These are phyloP conservation scores for Aureobasidium pullulans DNA, from an alignment of 2,329 filamentous ascomycete species.

Conservation along the genomic window DNA sequence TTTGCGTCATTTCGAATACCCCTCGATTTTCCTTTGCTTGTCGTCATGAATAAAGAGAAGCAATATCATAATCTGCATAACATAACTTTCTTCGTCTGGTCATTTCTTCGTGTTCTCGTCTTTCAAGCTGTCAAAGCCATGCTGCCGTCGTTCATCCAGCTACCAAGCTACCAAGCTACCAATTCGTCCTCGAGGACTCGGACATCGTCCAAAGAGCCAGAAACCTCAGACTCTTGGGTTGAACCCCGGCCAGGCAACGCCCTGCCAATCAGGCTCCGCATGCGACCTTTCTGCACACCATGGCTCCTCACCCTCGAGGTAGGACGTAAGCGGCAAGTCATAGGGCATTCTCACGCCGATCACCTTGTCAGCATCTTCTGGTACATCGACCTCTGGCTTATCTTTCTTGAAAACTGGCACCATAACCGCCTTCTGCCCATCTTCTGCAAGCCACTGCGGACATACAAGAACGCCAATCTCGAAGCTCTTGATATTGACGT, in stretches of 20 bases:
- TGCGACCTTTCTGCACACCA: constrained; percentile 66
- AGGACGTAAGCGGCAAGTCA: constrained; percentile 63
- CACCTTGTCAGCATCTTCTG: constrained; percentile 26
- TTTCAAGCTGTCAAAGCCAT: background rate
- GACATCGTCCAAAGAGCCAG: background rate
- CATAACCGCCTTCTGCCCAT: constrained; percentile 46
- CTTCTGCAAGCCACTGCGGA: constrained; percentile 49
- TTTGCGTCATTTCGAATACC: background rate
- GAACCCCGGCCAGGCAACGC: constrained; percentile 32
- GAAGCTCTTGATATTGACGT: constrained; percentile 69
- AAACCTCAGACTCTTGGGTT: constrained; percentile 2
- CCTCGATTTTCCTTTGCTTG: background rate
- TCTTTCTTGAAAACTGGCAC: constrained; percentile 61
- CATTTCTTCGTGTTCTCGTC: background rate
- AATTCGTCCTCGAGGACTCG: background rate
- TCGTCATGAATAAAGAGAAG: constrained; percentile 10
- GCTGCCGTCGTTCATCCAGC: background rate
- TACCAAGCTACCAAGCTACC: background rate
- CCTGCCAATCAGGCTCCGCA: constrained; percentile 54
- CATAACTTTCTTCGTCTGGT: background rate
- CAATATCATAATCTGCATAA: constrained; percentile 6
- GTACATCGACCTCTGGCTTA: constrained; percentile 32
- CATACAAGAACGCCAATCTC: constrained; percentile 79
- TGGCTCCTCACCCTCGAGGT: constrained; percentile 56
- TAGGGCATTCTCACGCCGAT: constrained; percentile 79